Evolutionary conservation across 2,329 filamentous ascomycete species (phyloP).

Genomic region (Cercospora canescens): DNA sequence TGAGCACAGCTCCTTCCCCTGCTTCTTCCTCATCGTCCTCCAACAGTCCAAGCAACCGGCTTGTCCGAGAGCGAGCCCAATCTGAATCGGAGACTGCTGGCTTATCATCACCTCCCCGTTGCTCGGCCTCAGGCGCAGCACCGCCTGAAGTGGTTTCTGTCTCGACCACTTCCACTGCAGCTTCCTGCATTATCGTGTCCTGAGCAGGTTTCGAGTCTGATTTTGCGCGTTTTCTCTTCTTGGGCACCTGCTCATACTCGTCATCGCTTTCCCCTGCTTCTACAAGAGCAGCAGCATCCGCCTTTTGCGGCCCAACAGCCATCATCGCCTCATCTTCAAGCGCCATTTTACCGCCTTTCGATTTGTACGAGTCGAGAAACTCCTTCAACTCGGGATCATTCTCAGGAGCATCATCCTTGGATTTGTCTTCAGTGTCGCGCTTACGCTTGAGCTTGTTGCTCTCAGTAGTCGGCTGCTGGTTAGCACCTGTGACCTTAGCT

Average conservation of each 20-base stretch:
- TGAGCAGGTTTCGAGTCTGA: background rate
- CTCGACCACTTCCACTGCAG: conserved; percentile 1
- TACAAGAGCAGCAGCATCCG: conserved; percentile 28
- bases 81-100: conserved; percentile 72
- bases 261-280: conserved; percentile 61
- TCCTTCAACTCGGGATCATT: conserved; percentile 78
- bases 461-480: conserved; percentile 2
- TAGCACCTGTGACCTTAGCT: conserved; percentile 24
- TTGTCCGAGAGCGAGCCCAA: conserved; percentile 89
- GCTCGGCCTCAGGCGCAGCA: background rate
- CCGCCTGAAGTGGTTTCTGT: conserved; percentile 19
- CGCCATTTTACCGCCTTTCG: conserved; percentile 46
- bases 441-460: conserved; percentile 65
- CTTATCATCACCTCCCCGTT: conserved; percentile 20
- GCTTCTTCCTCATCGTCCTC: conserved; percentile 61
- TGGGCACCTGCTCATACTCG: conserved; percentile 66
- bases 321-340: conserved; percentile 57
- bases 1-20: conserved; percentile 24
- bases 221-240: conserved; percentile 42
- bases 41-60: conserved; percentile 77
- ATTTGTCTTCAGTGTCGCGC: conserved; percentile 51
- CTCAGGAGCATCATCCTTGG: conserved; percentile 45
- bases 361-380: conserved; percentile 80
- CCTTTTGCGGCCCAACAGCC: conserved; percentile 1
- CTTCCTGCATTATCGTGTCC: background rate